phyloP scores from a whole-genome alignment of 139 green algal genomes.

The Deuterostichococcus epilithicus region DNA sequence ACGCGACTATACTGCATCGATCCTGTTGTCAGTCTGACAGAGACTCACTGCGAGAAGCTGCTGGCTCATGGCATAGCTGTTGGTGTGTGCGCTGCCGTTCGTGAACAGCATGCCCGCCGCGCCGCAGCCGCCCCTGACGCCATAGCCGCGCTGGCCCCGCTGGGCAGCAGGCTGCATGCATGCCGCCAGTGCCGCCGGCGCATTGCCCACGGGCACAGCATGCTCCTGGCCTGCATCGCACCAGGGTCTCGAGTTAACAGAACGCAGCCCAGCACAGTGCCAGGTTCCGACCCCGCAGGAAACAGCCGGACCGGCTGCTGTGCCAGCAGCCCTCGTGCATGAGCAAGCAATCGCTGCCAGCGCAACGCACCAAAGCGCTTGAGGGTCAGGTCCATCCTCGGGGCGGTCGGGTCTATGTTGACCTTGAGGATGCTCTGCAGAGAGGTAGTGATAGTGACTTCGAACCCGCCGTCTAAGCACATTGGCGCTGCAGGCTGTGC shows the following conservation, averaged over 20 bases:
- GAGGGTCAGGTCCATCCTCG: slow-evolving; percentile 14
- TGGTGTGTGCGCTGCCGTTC: neutral
- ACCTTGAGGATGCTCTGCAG: slow-evolving; percentile 20
- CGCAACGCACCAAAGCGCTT: neutral
- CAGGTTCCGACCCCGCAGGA: too few relatives aligned
- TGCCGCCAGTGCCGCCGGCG: slow-evolving; percentile 2
- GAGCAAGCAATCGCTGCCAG: too few relatives aligned
- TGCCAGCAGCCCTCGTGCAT: too few relatives aligned
- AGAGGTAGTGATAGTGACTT: too few relatives aligned
- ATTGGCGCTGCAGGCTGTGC: too few relatives aligned
- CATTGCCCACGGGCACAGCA: slow-evolving; percentile 9
- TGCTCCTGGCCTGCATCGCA: slow-evolving; percentile 10
- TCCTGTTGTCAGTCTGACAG: too few relatives aligned
- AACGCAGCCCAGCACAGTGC: too few relatives aligned
- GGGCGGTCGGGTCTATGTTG: slow-evolving; percentile 32
- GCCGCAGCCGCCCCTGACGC: neutral
- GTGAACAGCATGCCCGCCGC: slow-evolving; percentile 1
- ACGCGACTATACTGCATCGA: too few relatives aligned
- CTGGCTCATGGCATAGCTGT: slow-evolving; percentile 7
- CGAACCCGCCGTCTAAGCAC: too few relatives aligned
- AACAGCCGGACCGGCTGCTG: too few relatives aligned
- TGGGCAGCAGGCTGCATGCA: slow-evolving; percentile 2
- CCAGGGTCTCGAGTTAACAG: too few relatives aligned
- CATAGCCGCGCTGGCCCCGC: neutral
- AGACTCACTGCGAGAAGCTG: too few relatives aligned